These are phyloP conservation scores for Asterochloris erici DNA, from an alignment of 139 green algal genomes.

Conservation along the genomic window DNA sequence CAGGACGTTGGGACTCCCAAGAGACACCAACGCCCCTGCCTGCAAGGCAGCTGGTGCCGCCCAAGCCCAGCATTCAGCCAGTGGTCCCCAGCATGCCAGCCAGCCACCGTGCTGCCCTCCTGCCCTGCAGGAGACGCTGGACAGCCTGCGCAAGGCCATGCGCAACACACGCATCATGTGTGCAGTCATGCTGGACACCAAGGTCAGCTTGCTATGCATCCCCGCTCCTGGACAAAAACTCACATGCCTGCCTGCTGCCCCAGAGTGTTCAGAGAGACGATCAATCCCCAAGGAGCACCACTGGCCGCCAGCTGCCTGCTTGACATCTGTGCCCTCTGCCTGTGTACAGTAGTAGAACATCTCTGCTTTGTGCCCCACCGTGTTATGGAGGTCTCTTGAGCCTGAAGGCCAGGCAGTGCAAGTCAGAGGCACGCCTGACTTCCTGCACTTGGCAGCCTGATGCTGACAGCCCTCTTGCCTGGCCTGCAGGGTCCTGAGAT, in stretches of 20 bases:
- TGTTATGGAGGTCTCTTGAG: too few species aligned
- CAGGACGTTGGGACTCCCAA: not conserved
- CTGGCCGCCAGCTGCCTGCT: too few species aligned
- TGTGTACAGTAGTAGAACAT: too few species aligned
- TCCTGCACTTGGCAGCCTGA: too few species aligned
- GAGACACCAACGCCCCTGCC: not conserved
- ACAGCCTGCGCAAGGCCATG: slow-evolving; percentile 84
- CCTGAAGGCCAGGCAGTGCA: too few species aligned
- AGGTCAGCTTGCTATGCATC: slow-evolving; percentile 49
- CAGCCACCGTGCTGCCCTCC: not conserved
- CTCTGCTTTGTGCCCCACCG: too few species aligned
- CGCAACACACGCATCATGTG: slow-evolving; percentile 93
- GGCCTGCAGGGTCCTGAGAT: slow-evolving; percentile 90
- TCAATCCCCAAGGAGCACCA: too few species aligned
- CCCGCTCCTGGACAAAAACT: too few species aligned
- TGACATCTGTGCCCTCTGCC: too few species aligned
- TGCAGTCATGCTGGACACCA: slow-evolving; percentile 98
- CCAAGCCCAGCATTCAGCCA: not conserved
- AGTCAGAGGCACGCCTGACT: too few species aligned
- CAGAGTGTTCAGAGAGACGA: too few species aligned
- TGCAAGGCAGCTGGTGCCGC: not conserved
- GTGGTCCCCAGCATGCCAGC: not conserved
- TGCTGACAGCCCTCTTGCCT: not conserved
- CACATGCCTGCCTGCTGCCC: not conserved
- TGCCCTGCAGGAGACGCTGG: slow-evolving; percentile 80